phyloP scores from a whole-genome alignment of 2,329 filamentous ascomycete species.

The Alternaria viburni region DNA sequence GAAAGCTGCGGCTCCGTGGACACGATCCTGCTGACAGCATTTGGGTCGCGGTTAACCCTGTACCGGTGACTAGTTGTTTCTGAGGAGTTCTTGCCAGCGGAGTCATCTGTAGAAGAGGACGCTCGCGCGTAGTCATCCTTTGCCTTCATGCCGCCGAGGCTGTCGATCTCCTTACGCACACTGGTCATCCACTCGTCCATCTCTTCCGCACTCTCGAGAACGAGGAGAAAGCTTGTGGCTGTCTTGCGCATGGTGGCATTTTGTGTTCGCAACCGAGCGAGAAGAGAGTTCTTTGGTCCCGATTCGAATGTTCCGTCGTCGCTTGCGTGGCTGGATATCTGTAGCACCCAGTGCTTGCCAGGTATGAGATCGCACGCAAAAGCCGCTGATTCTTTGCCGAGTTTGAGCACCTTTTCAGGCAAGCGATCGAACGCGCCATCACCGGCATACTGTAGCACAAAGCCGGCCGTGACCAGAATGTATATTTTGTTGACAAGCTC shows the following conservation, averaged over 20 bases:
- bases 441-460: slow-evolving; percentile 75
- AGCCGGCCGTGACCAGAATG: slow-evolving; percentile 72
- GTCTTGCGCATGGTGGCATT: slow-evolving; percentile 60
- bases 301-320: slow-evolving; percentile 58
- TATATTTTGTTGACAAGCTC: slow-evolving; percentile 77
- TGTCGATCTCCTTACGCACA: slow-evolving; percentile 73
- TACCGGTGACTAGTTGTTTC: slow-evolving; percentile 47
- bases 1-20: slow-evolving; percentile 46
- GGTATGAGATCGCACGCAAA: slow-evolving; percentile 82
- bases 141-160: slow-evolving; percentile 68
- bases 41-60: slow-evolving; percentile 44
- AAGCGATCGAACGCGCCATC: slow-evolving; percentile 73
- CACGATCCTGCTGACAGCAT: slow-evolving; percentile 34
- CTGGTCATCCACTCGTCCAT: slow-evolving; percentile 78
- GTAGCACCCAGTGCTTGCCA: slow-evolving; percentile 79
- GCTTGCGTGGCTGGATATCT: slow-evolving; percentile 72
- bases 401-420: slow-evolving; percentile 75
- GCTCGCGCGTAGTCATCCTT: slow-evolving; percentile 36
- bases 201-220: slow-evolving; percentile 74
- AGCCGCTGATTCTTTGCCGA: slow-evolving; percentile 77
- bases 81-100: slow-evolving; percentile 27
- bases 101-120: slow-evolving; percentile 38
- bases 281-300: slow-evolving; percentile 62
- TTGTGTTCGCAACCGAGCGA: slow-evolving; percentile 69
- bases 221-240: slow-evolving; percentile 71